Base-by-base conservation (phyloP, 345 rosid species). In the Lepidium didymum region DNA sequence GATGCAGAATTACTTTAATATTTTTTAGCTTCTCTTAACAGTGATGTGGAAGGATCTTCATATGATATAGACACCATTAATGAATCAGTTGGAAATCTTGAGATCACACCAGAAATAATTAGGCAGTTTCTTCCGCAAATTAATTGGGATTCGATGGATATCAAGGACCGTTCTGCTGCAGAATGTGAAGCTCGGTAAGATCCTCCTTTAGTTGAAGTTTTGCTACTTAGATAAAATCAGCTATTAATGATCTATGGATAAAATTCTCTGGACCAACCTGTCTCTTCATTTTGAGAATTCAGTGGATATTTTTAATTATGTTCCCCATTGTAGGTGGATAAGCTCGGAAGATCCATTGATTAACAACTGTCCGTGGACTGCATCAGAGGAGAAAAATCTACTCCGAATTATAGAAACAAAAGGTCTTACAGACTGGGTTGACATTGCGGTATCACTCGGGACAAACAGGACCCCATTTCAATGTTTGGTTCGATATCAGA, bases 121-220 rank as follows among this genome's bases (percentile, higher is more conserved):
- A 79, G 88, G 75, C 85, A 84, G 77, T 86, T 87, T 72, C 88
- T 91, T 80, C 97, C 96, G 2, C 79, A 86, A 62, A 87, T 89
- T 69, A 79, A 85, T 12, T 94, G 99, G 99, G 82, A 86, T 73
- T 87, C 89, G 9, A 62, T 67, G 70, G 81, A 80, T 64, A 75
- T 82, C 21, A 62, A 59, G 31, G 85, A 82, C 80, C 96, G 81
- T 53, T 78, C 86, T 70, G 95, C 90, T 74, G 82, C 92, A 57
- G 97, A 91, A 81, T 94, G 99, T 74, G 86, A 85, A 82, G 82
- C 95, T 67, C 86, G 79, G 99, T 94, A 82, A 77, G 80, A 54
- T 67, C 45, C 54, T 52, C 42, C 62, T 70, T 35, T 52, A 34
- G n/a, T 37, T 40, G 44, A 58, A 58, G 23, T 59, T 11, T 34